Base-by-base conservation (phyloP, 257 asterid species). In the Fraxinus americana region DNA sequence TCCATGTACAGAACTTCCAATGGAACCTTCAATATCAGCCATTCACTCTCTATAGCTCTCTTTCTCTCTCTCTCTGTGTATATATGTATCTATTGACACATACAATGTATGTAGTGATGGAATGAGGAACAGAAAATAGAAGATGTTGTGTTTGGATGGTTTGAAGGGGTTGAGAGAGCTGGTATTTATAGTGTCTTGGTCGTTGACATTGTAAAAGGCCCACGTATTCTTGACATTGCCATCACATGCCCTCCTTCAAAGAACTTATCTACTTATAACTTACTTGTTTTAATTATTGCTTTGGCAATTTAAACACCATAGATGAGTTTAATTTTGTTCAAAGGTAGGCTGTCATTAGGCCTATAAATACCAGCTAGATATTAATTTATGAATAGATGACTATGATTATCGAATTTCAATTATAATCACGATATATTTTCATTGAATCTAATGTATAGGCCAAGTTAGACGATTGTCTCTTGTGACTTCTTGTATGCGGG, bases 171-270 rank as follows among this genome's bases (percentile, higher is more conserved):
- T 21, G 67, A 59, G 30, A 59, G 25, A 10, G 30, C 67, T 21
- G 13, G 13, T 6, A 59, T 21, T 59, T 59, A 59, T 59, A 59
- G 21, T 59, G 67, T n/a, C 29, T 59, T 59, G 67, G 29, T 13
- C 67, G 67, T 59, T 59, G 67, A 59, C 67, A 59, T 59, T 21
- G 67, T n/a, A 21, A 5, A 57, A 57, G 63, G 63, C 27, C 63
- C 25, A 54, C 65, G 27, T 54, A 43, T 12, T 43, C 50, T 43
- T 54, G 25, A 5, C 63, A 52, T 52, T 9, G 67, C 67, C 67
- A 59, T 59, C 67, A 21, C 67, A 21, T 59, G 67, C 29, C 67
- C 67, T 59, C 67, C 67, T 59, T 59, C 67, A 21, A 21, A 19
- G 27, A 6, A 54, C 27, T 54, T 19, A 54, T 54, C 25, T 54